A percentile compares a stretch with the other conserved stretches of the same genome.
These are phyloP conservation scores for Turritis glabra DNA, from an alignment of 345 rosid species.

Conservation along the genomic window DNA sequence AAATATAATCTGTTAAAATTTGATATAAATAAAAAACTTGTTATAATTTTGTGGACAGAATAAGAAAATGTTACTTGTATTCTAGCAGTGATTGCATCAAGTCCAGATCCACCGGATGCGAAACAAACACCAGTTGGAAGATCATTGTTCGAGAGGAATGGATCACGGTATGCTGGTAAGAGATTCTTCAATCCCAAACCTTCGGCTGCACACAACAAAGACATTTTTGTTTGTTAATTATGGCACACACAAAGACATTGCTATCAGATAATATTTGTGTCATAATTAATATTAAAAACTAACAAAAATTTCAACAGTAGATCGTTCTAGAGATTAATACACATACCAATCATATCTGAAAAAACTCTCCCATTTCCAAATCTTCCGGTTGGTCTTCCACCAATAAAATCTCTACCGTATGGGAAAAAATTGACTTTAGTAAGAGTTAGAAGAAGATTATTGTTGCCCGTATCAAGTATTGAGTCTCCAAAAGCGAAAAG, in stretches of 20 bases:
- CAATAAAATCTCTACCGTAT: slow-evolving; percentile 56
- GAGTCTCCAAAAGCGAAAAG: slow-evolving; percentile 60
- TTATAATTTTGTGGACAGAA: background rate
- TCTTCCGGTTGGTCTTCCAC: slow-evolving; percentile 60
- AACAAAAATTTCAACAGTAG: background rate
- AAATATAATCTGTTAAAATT: background rate
- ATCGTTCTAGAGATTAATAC: background rate
- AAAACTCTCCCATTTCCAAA: slow-evolving; percentile 63
- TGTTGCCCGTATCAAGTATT: slow-evolving; percentile 66
- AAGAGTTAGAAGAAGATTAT: slow-evolving; percentile 40
- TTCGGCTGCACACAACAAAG: slow-evolving; percentile 27
- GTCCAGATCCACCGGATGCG: slow-evolving; percentile 42
- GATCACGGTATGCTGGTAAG: slow-evolving; percentile 37
- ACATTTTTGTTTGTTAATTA: background rate
- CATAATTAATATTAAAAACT: background rate
- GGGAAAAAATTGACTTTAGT: slow-evolving; percentile 53
- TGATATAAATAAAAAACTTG: background rate
- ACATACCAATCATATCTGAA: slow-evolving; percentile 53
- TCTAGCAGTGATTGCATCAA: slow-evolving; percentile 26
- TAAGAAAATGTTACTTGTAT: background rate
- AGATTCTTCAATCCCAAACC: slow-evolving; percentile 33
- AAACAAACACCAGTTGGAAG: slow-evolving; percentile 39
- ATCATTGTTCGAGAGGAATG: slow-evolving; percentile 10
- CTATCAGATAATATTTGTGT: background rate
- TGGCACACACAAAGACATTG: background rate